phyloP scores from a whole-genome alignment of 2,329 filamentous ascomycete species.

The Epichloe scottii region DNA sequence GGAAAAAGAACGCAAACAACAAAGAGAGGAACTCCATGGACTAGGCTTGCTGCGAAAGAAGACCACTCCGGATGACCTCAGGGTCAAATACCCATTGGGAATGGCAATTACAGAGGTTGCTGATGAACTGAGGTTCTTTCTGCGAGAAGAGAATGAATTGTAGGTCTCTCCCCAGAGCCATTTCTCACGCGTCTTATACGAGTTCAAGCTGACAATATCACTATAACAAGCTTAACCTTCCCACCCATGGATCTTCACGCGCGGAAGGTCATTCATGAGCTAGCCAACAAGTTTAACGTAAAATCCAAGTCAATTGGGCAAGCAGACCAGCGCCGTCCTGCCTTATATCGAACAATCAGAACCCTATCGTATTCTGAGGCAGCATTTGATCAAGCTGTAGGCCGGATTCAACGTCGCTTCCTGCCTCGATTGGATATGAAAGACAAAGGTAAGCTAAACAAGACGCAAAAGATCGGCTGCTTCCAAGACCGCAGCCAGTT shows the following conservation, averaged over 20 bases:
- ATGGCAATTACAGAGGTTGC: conserved; percentile 60
- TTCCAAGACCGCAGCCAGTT: conserved; percentile 26
- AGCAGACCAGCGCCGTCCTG: conserved; percentile 60
- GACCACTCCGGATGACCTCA: conserved; percentile 44
- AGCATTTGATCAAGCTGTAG: conserved; percentile 36
- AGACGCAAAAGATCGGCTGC: conserved; percentile 12
- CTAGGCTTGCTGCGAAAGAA: conserved; percentile 53
- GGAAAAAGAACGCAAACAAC: conserved; percentile 59
- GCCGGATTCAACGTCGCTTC: conserved; percentile 38
- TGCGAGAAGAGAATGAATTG: conserved; percentile 50
- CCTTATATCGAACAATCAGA: conserved; percentile 59
- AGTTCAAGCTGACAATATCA: not conserved
- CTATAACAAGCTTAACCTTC: conserved; percentile 37
- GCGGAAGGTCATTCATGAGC: conserved; percentile 67
- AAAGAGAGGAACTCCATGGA: conserved; percentile 55
- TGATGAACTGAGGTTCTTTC: conserved; percentile 59
- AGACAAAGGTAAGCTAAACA: conserved; percentile 21
- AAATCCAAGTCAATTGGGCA: conserved; percentile 75
- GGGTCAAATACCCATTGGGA: conserved; percentile 59
- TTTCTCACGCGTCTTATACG: conserved; percentile 1
- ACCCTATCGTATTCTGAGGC: conserved; percentile 50
- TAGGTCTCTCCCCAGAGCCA: conserved; percentile 25
- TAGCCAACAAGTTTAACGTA: conserved; percentile 62
- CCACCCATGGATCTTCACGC: conserved; percentile 74
- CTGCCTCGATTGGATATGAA: conserved; percentile 38